Base-by-base conservation (phyloP, 345 rosid species). In the Toxicodendron radicans region DNA sequence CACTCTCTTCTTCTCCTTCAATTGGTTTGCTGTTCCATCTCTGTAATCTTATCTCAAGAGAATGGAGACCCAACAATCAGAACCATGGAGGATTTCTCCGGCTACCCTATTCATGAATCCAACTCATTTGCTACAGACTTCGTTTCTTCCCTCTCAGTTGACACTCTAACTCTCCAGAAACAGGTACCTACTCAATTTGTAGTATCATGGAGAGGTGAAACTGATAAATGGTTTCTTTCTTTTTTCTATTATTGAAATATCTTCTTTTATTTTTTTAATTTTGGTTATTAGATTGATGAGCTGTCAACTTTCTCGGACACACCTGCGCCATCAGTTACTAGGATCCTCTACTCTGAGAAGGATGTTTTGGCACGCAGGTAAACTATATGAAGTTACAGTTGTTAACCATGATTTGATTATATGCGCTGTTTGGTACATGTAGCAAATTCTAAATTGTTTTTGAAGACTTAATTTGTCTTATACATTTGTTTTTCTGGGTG, bases 81-180 rank as follows among this genome's bases (percentile, higher is more conserved):
- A 83, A 92, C 90, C 38, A 89, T 92, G 97, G 91, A 92, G 72
- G 96, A 84, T 58, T 94, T 94, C 84, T 90, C 98, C 4, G 98
- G 98, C 9, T 91, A 90, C 85, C 90, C 94, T 30, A 65, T 92
- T 74, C 87, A 81, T 66, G 95, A 90, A 77, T 70, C 78, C 70
- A 81, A 65, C 66, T 73, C 83, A 57, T 74, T 69, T 21, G 53
- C 58, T 27, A 10, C 76, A 45, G 66, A 58, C 73, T 79, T 84
- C 18, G 83, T 76, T 81, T 79, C 88, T 75, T 82, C 91, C 68
- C 86, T 92, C 10, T 79, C 84, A 7, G 91, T 91, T 49, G 91
- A 90, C 67, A 62, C 83, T 74, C 86, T 79, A 57, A 79, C 68
- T 73, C 84, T 95, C 1, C 92, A 83, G 63, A 85, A 85, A 54